Evolutionary conservation across 305 asterid species (phyloP), one percentile per base, ranked within the genome.

Genomic region (Plantago coronopus): DNA sequence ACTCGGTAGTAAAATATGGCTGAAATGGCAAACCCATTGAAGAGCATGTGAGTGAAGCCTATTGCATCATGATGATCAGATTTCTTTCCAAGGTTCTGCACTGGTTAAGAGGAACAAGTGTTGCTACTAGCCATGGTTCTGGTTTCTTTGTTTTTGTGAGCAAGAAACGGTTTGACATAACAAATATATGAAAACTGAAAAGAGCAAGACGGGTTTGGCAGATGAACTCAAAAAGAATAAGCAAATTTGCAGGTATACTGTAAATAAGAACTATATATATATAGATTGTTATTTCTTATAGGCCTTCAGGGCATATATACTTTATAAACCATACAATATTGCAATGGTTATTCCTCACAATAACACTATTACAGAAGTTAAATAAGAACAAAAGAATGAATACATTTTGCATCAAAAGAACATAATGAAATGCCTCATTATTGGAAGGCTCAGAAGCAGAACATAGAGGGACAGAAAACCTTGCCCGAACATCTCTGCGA

Each of bases 401-500:
- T 34, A 7, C 42, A 17, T 34, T 17, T 56, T 15, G n/a, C 14
- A 19, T 56, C 12, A 54, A 14, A 54, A 25, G 21, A 54, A 54
- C 22, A 16, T n/a, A 54, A 54, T n/a, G 43, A 54, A 54, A 5
- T 7, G 59, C 18, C 59, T 4, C 7, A 88, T 63, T 61, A 88
- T 83, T 4, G 94, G 95, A 43, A 78, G 66, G 59, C 96, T 88
- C 2, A 88, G 84, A 44, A 76, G 65, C 51, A 86, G 79, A 71
- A 82, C 76, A 69, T 80, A 79, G 0, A 72, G 60, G 3, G 83
- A 82, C 34, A 88, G 68, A 16, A 78, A 22, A 18, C 86, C 84
- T 48, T 88, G 96, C 54, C 84, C 94, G 16, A 82, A 68, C 95
- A 88, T 86, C 61, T 80, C 90, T 20, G 37, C 83, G 48, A 45